Percentiles rank a stretch among this genome's conserved stretches.
These are phyloP conservation scores for Colletotrichum sp. DNA, from an alignment of 2,329 filamentous ascomycete genomes.

Conservation along the genomic window DNA sequence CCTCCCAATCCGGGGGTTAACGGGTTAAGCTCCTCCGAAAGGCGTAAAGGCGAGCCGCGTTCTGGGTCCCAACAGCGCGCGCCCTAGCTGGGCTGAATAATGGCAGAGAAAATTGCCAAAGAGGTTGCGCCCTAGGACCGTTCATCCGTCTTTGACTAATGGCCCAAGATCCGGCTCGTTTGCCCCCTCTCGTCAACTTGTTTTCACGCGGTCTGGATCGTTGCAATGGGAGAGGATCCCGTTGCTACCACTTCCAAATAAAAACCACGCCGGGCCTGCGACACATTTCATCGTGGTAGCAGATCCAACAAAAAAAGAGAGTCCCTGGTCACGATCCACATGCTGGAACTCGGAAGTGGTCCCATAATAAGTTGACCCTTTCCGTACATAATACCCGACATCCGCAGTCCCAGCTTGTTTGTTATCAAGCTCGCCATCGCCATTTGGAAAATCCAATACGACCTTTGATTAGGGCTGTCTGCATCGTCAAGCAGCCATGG, in stretches of 20 bases:
- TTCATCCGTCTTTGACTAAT: constrained; percentile 5
- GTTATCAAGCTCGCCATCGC: not conserved
- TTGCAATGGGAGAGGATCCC: not conserved
- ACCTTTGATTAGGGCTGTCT: not conserved
- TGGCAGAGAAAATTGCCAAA: not conserved
- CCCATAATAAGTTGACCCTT: not conserved
- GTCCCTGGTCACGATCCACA: constrained; percentile 1
- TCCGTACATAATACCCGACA: constrained; percentile 9
- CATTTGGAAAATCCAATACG: not conserved
- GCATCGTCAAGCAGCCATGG: not conserved
- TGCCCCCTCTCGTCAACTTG: not conserved
- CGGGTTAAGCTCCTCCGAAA: not conserved
- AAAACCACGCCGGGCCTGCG: not conserved
- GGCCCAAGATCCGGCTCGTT: not conserved
- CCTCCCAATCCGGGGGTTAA: not conserved
- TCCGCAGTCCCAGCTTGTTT: not conserved
- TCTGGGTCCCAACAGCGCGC: not conserved
- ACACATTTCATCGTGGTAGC: not conserved
- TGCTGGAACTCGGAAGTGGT: constrained; percentile 15
- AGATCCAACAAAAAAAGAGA: not conserved
- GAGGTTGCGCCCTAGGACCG: not conserved
- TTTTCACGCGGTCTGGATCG: not conserved
- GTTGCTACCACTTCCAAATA: not conserved
- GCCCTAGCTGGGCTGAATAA: constrained; percentile 15
- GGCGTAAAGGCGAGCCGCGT: not conserved